Evolutionary conservation across 352 stramenopile species (phyloP), one percentile per base, ranked within the genome.

Genomic region (Phytophthora capsici): DNA sequence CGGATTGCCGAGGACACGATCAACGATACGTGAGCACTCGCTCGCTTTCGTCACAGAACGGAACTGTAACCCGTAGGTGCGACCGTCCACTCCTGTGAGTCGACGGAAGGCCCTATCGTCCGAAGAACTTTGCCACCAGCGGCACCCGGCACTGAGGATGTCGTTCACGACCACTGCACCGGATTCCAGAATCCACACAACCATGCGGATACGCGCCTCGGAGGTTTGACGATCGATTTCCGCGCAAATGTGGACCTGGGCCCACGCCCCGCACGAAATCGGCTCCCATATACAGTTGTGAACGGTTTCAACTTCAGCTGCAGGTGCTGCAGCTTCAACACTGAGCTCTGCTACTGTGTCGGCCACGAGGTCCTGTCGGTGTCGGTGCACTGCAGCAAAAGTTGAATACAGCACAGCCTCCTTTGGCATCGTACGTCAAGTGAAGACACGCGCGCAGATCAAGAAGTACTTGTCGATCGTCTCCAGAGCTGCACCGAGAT

Each of bases 101-200:
- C 80, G 66, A n/a, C 78, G 74, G 23, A 90, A 74, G 14, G 55
- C 47, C 13, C 54, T 54, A 37, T 78, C 66, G 28, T 81, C 69
- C 10, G 46, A 43, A 28, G 36, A 13, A 23, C 38, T 57, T 50
- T 30, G 61, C 52, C 71, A 69, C 78, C 81, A 90, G 51, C 60
- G 69, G 50, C 81, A 90, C 13, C 68, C 63, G 45, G 43, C 36
- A 30, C 50, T 37, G 25, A 90, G 47, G 19, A 73, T 38, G 59
- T 87, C 78, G 51, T 87, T 87, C 34, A 88, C 55, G 16, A 90
- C 71, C 19, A 90, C 75, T 51, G 69, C 64, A 13, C 77, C 81
- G 8, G 77, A 83, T 49, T 90, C 78, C 22, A 87, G 55, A 12
- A 88, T 58, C 81, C 81, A 90, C 22, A 69, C 78, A 1, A 90